These are phyloP conservation scores for Castanea sativa DNA, from an alignment of 306 rosid genomes.

Conservation along the genomic window DNA sequence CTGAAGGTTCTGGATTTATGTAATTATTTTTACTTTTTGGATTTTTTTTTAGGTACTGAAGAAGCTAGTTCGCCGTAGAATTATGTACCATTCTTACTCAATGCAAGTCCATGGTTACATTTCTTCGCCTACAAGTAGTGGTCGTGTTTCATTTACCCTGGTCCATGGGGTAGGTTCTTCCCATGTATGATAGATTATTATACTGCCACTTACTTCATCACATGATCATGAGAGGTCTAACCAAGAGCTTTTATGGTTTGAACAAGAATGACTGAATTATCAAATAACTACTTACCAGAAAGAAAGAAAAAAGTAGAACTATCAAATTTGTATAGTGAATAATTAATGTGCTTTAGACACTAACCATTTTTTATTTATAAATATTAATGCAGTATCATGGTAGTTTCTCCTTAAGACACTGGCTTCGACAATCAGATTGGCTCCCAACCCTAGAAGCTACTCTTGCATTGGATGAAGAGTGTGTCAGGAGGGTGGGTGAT, in stretches of 20 bases:
- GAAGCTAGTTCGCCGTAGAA: slow-evolving; percentile 74
- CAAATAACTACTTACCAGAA: neutral
- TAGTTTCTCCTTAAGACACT: slow-evolving; percentile 94
- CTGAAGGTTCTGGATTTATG: neutral
- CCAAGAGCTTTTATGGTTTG: slow-evolving; percentile 2
- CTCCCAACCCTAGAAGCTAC: slow-evolving; percentile 98
- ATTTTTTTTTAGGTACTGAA: slow-evolving; percentile 59
- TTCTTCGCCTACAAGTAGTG: slow-evolving; percentile 56
- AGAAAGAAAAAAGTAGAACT: no score
- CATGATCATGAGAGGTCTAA: slow-evolving; percentile 8
- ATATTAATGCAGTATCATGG: slow-evolving; percentile 76
- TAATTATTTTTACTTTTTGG: slow-evolving; percentile 10
- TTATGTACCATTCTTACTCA: slow-evolving; percentile 92
- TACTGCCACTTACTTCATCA: slow-evolving; percentile 3
- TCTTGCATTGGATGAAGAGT: slow-evolving; percentile 94
- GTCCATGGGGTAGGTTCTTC: slow-evolving; percentile 82
- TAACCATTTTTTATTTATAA: slow-evolving; percentile 4
- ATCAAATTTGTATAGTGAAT: no score
- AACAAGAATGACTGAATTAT: neutral
- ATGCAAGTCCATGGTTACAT: slow-evolving; percentile 96
- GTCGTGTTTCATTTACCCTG: slow-evolving; percentile 63
- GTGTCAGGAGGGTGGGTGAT: slow-evolving; percentile 90
- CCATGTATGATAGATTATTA: slow-evolving; percentile 13
- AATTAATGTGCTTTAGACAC: neutral
- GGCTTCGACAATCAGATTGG: slow-evolving; percentile 98